Evolutionary conservation across 129 eudicot species (phyloP).

Genomic region (Arctium lappa): DNA sequence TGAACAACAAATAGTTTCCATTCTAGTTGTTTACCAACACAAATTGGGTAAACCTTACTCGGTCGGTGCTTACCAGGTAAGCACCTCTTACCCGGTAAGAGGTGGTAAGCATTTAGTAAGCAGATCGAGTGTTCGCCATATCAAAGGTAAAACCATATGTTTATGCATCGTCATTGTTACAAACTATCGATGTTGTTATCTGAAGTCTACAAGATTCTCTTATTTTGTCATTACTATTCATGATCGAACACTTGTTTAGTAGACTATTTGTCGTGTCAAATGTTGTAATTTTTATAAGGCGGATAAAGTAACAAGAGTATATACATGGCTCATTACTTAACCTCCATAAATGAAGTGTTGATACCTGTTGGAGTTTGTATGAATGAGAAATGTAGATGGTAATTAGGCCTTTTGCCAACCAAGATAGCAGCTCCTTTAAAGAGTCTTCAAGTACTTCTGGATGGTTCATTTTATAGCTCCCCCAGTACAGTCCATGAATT

Average conservation of each 20-base stretch:
- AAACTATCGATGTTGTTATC: not conserved
- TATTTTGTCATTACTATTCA: not conserved
- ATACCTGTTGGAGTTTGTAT: constrained; percentile 72
- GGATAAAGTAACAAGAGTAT: not conserved
- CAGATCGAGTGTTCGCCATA: not conserved
- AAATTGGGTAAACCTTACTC: not conserved
- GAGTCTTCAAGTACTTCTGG: constrained; percentile 77
- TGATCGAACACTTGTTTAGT: no score
- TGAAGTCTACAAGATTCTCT: not conserved
- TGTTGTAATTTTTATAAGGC: not conserved
- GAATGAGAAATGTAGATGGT: constrained; percentile 68
- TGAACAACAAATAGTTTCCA: not conserved
- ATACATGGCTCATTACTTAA: not conserved
- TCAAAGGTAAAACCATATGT: not conserved
- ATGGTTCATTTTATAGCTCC: constrained; percentile 61
- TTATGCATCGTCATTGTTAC: no score
- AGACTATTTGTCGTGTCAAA: not conserved
- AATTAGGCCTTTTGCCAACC: constrained; percentile 74
- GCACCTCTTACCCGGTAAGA: not conserved
- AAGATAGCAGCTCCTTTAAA: constrained; percentile 73
- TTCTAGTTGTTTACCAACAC: not conserved
- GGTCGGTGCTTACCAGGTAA: not conserved
- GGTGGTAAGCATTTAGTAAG: not conserved
- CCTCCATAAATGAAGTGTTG: not conserved
- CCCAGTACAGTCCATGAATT: constrained; percentile 97